Percentiles rank a stretch among this genome's conserved stretches.
These are phyloP conservation scores for Pisolithus thermaeus DNA, from an alignment of 1,284 basidiomycete species.

Conservation along the genomic window DNA sequence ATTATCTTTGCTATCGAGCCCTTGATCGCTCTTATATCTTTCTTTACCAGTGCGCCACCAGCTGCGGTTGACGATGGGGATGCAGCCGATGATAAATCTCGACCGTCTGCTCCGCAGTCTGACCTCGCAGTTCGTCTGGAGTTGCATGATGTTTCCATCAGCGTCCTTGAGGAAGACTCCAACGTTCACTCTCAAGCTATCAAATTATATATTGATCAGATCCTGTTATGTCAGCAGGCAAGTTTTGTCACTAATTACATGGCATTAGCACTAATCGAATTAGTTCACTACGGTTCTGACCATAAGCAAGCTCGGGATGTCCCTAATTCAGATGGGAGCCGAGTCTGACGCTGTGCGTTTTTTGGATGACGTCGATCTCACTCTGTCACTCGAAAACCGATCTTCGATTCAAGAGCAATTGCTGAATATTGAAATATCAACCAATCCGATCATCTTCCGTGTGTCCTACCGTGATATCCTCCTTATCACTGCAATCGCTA, in stretches of 20 bases:
- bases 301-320: conserved; percentile 88
- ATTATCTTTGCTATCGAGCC: conserved; percentile 94
- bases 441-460: conserved; percentile 84
- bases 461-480: conserved; percentile 92
- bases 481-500: conserved; percentile 85
- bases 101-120: conserved; percentile 18
- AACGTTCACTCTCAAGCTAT: conserved; percentile 84
- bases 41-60: conserved; percentile 68
- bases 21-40: conserved; percentile 82
- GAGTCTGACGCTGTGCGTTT: conserved; percentile 84
- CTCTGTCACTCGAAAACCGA: conserved; percentile 82
- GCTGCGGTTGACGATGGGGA: conserved; percentile 16
- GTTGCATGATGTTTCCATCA: conserved; percentile 87
- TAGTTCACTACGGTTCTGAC: conserved; percentile 82
- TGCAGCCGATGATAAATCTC: conserved; percentile 9
- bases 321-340: conserved; percentile 85
- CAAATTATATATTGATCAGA: conserved; percentile 76
- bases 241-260: conserved; percentile 4
- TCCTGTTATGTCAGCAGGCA: conserved; percentile 91
- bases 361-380: conserved; percentile 89
- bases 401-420: conserved; percentile 69
- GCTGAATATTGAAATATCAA: conserved; percentile 80
- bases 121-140: conserved; percentile 75
- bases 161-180: conserved; percentile 83
- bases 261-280: conserved; percentile 8